A percentile compares a stretch with the other conserved stretches of the same genome.
Conservation (phyloP, 2,329 filamentous ascomycete species). For the Paraphoma chrysanthemicola region DNA sequence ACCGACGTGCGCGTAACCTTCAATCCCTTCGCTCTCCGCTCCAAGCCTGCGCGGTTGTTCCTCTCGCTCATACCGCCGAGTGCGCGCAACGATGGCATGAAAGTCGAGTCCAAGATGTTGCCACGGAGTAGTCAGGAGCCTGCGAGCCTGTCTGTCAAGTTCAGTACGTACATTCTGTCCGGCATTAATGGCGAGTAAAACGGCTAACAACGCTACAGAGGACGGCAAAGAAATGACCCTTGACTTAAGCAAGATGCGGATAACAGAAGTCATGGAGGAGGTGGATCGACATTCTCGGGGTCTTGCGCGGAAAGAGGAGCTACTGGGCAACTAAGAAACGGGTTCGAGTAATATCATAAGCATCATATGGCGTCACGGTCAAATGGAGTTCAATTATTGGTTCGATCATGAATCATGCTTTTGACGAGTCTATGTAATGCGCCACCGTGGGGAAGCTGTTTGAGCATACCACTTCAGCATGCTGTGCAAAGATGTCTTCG, state of each 20-base stretch:
- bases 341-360: slow-evolving; percentile 21
- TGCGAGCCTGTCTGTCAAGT: slow-evolving; percentile 77
- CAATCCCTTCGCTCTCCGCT: slow-evolving; percentile 84
- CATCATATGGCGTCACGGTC: slow-evolving; percentile 37
- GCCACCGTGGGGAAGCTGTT: slow-evolving; percentile 8
- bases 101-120: slow-evolving; percentile 78
- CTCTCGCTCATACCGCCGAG: slow-evolving; percentile 83
- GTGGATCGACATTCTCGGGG: slow-evolving; percentile 86
- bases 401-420: slow-evolving; percentile 13
- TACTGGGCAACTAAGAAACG: slow-evolving; percentile 57
- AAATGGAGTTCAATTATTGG: slow-evolving; percentile 9
- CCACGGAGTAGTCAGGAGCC: slow-evolving; percentile 72
- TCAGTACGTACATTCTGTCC: slow-evolving; percentile 67
- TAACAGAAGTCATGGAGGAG: slow-evolving; percentile 86
- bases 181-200: neutral
- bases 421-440: slow-evolving; percentile 26
- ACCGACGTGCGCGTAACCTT: slow-evolving; percentile 86
- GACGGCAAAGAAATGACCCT: slow-evolving; percentile 91
- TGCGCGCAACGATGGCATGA: slow-evolving; percentile 75
- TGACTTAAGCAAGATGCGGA: slow-evolving; percentile 79
- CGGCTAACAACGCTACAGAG: slow-evolving; percentile 61
- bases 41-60: slow-evolving; percentile 86
- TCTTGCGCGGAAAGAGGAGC: slow-evolving; percentile 82
- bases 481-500: neutral
- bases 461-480: neutral